These are phyloP conservation scores for Butyriboletus appendiculatus DNA, from an alignment of 1,284 basidiomycete genomes.

Conservation along the genomic window DNA sequence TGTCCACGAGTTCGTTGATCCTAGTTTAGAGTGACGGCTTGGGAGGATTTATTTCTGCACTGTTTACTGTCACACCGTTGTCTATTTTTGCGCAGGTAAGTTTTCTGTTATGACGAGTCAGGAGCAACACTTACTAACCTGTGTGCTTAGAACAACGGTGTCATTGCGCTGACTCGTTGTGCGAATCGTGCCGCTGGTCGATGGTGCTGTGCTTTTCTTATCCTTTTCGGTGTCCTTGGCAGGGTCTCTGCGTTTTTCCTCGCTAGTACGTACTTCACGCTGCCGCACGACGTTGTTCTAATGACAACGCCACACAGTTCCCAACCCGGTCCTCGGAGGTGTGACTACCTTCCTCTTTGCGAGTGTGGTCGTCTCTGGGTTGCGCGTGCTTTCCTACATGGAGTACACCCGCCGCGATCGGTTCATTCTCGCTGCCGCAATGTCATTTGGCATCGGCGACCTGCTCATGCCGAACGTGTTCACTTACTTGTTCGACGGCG, in stretches of 20 bases:
- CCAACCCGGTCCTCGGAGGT: constrained; percentile 81
- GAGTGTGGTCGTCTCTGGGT: constrained; percentile 64
- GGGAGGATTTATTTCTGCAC: constrained; percentile 71
- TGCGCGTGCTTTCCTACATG: constrained; percentile 70
- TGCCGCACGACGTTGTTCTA: background rate
- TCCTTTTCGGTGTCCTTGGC: constrained; percentile 73
- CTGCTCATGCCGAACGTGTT: constrained; percentile 62
- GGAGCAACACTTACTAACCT: background rate
- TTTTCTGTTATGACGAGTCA: background rate
- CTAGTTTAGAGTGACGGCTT: constrained; percentile 63
- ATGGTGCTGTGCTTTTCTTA: constrained; percentile 74
- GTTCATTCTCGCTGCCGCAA: constrained; percentile 73
- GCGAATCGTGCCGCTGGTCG: constrained; percentile 73
- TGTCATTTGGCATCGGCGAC: constrained; percentile 76
- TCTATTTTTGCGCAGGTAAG: constrained; percentile 76
- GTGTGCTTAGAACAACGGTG: constrained; percentile 70
- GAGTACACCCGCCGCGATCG: constrained; percentile 72
- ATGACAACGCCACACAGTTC: constrained; percentile 31
- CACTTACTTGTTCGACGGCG: constrained; percentile 68
- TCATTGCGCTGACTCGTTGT: constrained; percentile 78
- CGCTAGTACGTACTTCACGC: constrained; percentile 46
- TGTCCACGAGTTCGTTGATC: background rate
- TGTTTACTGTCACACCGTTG: constrained; percentile 80
- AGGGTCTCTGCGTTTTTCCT: constrained; percentile 82
- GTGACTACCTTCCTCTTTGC: constrained; percentile 81